phyloP scores from a whole-genome alignment of 2,329 filamentous ascomycete species.

The Pseudogymnoascus sp. region DNA sequence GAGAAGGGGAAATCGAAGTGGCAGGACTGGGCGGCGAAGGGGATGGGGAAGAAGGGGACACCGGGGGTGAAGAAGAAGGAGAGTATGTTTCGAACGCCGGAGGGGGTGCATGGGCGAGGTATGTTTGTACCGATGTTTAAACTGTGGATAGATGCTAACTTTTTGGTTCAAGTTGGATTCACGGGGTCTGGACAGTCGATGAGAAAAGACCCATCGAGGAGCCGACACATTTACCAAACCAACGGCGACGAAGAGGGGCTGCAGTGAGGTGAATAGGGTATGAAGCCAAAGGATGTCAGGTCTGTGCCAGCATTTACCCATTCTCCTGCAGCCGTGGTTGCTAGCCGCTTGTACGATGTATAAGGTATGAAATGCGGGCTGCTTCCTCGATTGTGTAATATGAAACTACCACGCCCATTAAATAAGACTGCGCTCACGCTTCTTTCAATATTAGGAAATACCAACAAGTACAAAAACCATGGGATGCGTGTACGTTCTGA shows the following conservation, averaged over 20 bases:
- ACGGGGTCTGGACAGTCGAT: constrained; percentile 91
- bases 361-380: not conserved
- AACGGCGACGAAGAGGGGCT: constrained; percentile 57
- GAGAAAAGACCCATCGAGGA: constrained; percentile 80
- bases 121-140: too few species aligned
- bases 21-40: constrained; percentile 83
- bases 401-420: not conserved
- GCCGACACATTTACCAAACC: constrained; percentile 75
- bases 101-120: constrained; percentile 81
- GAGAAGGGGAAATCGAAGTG: constrained; percentile 88
- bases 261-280: constrained; percentile 12
- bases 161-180: constrained; percentile 66
- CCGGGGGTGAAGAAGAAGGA: constrained; percentile 57
- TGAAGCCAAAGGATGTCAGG: not conserved
- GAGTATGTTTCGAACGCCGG: constrained; percentile 93
- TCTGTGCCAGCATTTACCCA: not conserved
- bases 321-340: not conserved
- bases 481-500: not conserved
- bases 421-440: constrained; percentile 4
- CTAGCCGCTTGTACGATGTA: not conserved
- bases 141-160: not conserved
- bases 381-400: constrained; percentile 7
- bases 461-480: constrained; percentile 2
- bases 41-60: constrained; percentile 53
- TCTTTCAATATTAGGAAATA: not conserved